Evolutionary conservation across 1,284 basidiomycete genomes (phyloP).

Genomic region (Irpex sp.): DNA sequence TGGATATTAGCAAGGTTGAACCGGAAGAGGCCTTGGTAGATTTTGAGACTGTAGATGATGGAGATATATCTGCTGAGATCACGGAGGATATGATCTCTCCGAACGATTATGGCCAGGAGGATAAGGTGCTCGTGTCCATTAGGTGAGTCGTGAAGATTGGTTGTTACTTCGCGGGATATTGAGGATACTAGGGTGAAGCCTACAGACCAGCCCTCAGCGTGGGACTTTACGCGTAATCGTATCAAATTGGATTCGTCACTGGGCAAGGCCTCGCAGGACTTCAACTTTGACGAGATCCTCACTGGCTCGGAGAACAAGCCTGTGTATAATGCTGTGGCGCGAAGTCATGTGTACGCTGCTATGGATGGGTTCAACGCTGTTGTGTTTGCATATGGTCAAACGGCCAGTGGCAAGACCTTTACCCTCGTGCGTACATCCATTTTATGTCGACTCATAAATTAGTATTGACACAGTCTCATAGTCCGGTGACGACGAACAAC

Average conservation of each 20-base stretch:
- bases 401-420: slow-evolving; percentile 90
- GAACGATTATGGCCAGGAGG: slow-evolving; percentile 55
- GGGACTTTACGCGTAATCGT: slow-evolving; percentile 43
- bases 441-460: too few species aligned
- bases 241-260: slow-evolving; percentile 57
- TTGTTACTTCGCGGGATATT: not conserved
- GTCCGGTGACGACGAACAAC: slow-evolving; percentile 76
- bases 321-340: slow-evolving; percentile 80
- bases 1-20: slow-evolving; percentile 73
- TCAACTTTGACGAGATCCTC: slow-evolving; percentile 73
- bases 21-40: slow-evolving; percentile 74
- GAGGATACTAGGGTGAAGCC: slow-evolving; percentile 58
- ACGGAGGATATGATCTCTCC: slow-evolving; percentile 28
- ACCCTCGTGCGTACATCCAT: slow-evolving; percentile 53
- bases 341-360: slow-evolving; percentile 83
- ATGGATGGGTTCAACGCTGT: slow-evolving; percentile 98
- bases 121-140: slow-evolving; percentile 86
- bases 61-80: slow-evolving; percentile 60
- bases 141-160: slow-evolving; percentile 40
- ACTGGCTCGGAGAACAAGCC: slow-evolving; percentile 81
- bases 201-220: slow-evolving; percentile 47
- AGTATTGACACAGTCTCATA: slow-evolving; percentile 16
- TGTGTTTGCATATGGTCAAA: slow-evolving; percentile 90
- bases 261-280: slow-evolving; percentile 43
- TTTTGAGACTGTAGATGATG: slow-evolving; percentile 60